Percentiles rank a stretch among this genome's conserved stretches.
These are phyloP conservation scores for Schwanniomyces occidentalis DNA, from an alignment of 805 yeast genomes.

Conservation along the genomic window DNA sequence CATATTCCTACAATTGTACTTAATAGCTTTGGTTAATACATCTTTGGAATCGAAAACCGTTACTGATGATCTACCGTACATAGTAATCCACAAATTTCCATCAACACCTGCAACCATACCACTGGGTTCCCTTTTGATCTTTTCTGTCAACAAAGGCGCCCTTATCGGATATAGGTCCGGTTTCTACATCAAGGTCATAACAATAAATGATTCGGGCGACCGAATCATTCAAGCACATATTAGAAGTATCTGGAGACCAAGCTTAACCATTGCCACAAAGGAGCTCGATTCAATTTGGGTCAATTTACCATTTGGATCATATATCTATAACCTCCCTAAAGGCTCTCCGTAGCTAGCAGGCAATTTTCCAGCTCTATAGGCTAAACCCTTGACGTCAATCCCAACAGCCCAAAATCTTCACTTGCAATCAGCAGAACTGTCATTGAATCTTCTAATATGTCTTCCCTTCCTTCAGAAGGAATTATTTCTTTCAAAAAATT, in stretches of 20 bases:
- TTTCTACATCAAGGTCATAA: background rate
- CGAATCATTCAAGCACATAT: background rate
- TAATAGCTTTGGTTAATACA: background rate
- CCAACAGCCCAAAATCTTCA: background rate
- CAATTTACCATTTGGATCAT: background rate
- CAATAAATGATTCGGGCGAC: background rate
- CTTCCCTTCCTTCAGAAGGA: no score
- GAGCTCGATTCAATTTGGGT: background rate
- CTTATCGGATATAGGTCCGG: background rate
- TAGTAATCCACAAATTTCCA: background rate
- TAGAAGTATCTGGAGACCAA: background rate
- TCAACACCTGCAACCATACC: background rate
- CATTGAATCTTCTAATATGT: no score
- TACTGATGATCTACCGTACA: background rate
- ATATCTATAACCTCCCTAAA: background rate
- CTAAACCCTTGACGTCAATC: background rate
- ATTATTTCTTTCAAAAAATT: no score
- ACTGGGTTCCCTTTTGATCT: background rate
- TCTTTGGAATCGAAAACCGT: background rate
- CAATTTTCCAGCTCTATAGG: background rate
- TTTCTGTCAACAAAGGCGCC: background rate
- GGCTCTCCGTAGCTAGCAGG: background rate
- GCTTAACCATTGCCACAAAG: background rate
- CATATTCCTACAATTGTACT: background rate
- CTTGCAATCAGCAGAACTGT: no score